Percentiles rank a stretch among this genome's conserved stretches.
Evolutionary conservation across 1,284 basidiomycete species (phyloP).

Genomic region (Ustilago curta): DNA sequence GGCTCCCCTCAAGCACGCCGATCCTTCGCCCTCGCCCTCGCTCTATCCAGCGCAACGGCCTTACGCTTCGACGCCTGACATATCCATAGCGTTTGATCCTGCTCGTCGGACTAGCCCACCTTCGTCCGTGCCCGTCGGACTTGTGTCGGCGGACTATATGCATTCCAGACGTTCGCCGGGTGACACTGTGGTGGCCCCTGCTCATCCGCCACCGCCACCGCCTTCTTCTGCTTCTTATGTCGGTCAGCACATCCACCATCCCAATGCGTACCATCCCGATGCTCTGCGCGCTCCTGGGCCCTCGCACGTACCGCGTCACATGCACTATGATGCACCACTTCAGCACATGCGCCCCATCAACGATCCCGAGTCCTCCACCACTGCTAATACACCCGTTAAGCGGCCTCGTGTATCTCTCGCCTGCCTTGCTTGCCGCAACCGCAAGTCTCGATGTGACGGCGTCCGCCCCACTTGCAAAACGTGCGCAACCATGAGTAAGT

Average conservation of each 20-base stretch:
- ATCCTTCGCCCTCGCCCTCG: neutral
- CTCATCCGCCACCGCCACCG: conserved; percentile 2
- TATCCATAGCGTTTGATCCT: conserved; percentile 8
- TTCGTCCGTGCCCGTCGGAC: conserved; percentile 27
- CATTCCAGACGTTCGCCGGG: conserved; percentile 29
- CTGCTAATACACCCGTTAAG: conserved; percentile 36
- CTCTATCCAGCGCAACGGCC: conserved; percentile 20
- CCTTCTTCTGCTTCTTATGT: neutral
- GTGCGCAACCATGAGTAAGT: conserved; percentile 52
- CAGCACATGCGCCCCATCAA: conserved; percentile 16
- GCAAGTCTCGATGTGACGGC: conserved; percentile 52
- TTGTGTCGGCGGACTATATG: conserved; percentile 39
- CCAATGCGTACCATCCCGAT: conserved; percentile 27
- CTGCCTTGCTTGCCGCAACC: conserved; percentile 49
- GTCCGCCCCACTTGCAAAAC: conserved; percentile 53
- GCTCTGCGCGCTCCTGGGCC: conserved; percentile 12
- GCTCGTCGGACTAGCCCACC: conserved; percentile 24
- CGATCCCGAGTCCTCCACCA: conserved; percentile 13
- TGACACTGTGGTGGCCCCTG: neutral
- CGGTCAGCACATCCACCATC: conserved; percentile 15
- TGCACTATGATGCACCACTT: conserved; percentile 19
- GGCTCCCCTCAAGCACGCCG: conserved; percentile 32
- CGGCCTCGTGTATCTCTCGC: conserved; percentile 53
- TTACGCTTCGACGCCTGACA: conserved; percentile 22
- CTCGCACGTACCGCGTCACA: conserved; percentile 24